Conservation (phyloP, 768 basidiomycete genomes). For the Mycena floridula region DNA sequence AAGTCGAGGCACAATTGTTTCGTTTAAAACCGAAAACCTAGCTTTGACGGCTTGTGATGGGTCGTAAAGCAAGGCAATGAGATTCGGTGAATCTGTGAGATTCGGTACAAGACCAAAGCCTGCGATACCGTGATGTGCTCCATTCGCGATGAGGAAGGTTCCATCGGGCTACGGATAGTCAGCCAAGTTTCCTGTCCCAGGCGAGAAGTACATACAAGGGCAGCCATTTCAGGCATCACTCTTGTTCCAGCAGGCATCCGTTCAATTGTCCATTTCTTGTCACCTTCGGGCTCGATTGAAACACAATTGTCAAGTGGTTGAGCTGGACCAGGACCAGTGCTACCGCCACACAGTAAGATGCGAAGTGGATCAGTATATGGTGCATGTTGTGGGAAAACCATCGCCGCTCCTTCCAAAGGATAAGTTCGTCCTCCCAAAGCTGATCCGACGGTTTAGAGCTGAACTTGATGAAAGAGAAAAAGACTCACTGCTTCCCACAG, state of each 20-base stretch:
- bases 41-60: constrained; percentile 51
- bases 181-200: too few relatives aligned
- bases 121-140: constrained; percentile 62
- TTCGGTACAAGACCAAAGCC: constrained; percentile 66
- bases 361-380: constrained; percentile 73
- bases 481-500: constrained; percentile 55
- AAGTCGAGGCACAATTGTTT: constrained; percentile 66
- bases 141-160: constrained; percentile 74
- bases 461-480: not conserved
- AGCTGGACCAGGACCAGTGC: constrained; percentile 39
- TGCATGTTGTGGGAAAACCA: constrained; percentile 62
- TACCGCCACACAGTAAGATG: constrained; percentile 72
- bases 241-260: constrained; percentile 90
- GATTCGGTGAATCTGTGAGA: constrained; percentile 44
- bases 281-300: constrained; percentile 56
- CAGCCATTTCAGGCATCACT: too few relatives aligned
- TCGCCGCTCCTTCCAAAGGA: constrained; percentile 66
- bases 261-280: constrained; percentile 64
- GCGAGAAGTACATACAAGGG: too few relatives aligned
- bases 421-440: constrained; percentile 73
- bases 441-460: constrained; percentile 10
- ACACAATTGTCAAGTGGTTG: constrained; percentile 66
- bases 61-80: constrained; percentile 64
- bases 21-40: constrained; percentile 60
- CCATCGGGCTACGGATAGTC: too few relatives aligned